Base-by-base conservation (phyloP, 768 basidiomycete species). In the Suillus subaureus region DNA sequence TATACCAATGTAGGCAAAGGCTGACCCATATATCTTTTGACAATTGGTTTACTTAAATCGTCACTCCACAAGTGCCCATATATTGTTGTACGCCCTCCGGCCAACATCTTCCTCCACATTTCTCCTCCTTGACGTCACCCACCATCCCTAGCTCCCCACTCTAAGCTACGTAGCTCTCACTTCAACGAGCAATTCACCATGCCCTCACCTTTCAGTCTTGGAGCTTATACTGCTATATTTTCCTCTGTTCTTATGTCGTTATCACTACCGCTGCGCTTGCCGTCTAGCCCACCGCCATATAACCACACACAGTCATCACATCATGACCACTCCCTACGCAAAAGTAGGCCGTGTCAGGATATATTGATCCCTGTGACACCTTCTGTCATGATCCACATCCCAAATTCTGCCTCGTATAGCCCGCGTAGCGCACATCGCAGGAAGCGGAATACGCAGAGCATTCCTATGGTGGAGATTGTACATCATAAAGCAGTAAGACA, bases 351-450 rank as follows among this genome's bases (percentile, higher is more conserved):
- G 18, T 42, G 33, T 26, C 16, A 65, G 37, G 51, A 66, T 16
- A 35, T 64, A 21, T 18, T 65, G 43, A 42, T 68, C 35, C 64
- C 60, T 33, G 33, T 68, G 45, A 37, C 58, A 6, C 52, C 51
- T 8, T 4, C 61, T 21, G 43, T 52, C 3, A 23, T 47, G 31
- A 60, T 65, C 39, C 43, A 55, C 28, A 56, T 68, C 47, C 62
- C 61, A 39, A 42, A 61, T 37, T 2, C 35, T 61, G n/a, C 23
- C 16, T 42, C 51, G 15, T 51, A 60, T 33, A 37, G 37, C 6
- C 16, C 16, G 26, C 16, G 57, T n/a, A 21, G 37, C 21, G 13
- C 57, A 39, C 39, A 40, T 4, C 37, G 42, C 16, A 33, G 33
- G 26, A 64, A 21, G 37, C 18, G 63, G 23, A 64, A 52, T 18